Evolutionary conservation across 129 eudicot genomes (phyloP).

Genomic region (Oenanthe sinensis): DNA sequence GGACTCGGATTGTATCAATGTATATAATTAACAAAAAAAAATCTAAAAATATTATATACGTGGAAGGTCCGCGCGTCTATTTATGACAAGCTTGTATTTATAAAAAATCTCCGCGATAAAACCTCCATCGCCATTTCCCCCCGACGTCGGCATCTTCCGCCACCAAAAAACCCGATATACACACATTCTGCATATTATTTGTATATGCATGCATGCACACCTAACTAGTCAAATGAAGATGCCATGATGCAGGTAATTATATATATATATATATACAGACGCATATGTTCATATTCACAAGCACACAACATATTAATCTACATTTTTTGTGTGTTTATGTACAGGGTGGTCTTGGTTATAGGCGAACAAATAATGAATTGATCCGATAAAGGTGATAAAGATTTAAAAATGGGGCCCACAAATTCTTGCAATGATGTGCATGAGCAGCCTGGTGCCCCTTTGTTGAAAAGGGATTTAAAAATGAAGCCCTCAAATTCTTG

Average conservation of each 20-base stretch:
- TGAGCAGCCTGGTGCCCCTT: neutral
- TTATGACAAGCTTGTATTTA: neutral
- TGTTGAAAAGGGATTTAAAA: neutral
- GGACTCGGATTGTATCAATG: too few relatives aligned
- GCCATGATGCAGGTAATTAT: neutral
- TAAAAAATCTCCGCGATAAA: neutral
- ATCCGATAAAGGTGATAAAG: neutral
- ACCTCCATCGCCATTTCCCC: constrained; percentile 1
- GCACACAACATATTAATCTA: neutral
- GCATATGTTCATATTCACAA: neutral
- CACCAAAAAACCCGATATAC: neutral
- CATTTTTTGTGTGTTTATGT: neutral
- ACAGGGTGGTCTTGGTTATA: too few relatives aligned
- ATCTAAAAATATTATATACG: neutral
- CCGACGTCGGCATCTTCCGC: neutral
- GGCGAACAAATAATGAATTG: neutral
- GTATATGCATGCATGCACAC: neutral
- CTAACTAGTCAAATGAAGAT: neutral
- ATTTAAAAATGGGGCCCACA: neutral
- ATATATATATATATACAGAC: too few relatives aligned
- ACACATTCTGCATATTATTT: neutral
- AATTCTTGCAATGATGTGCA: neutral
- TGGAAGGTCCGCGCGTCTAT: constrained; percentile 3
- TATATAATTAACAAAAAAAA: too few relatives aligned
- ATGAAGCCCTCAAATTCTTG: neutral